Conservation (phyloP, 176 grass and related monocot genomes). For the Dactylis glomerata region DNA sequence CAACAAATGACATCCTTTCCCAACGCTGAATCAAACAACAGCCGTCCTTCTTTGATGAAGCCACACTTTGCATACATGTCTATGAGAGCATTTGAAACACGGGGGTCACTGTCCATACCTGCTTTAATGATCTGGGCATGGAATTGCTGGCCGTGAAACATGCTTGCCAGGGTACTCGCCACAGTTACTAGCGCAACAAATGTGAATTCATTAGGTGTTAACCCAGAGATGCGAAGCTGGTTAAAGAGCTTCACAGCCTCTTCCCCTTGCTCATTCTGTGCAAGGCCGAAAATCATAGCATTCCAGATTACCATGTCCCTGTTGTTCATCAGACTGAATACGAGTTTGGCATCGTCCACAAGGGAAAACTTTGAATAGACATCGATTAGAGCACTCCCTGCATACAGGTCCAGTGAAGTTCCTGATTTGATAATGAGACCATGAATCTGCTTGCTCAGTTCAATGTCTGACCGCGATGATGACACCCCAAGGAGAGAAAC, state of each 20-base stretch:
- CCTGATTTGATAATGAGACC: constrained; percentile 60
- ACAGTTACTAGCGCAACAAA: constrained; percentile 74
- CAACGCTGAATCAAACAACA: constrained; percentile 57
- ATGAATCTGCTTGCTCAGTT: constrained; percentile 74
- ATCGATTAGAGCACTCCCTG: constrained; percentile 68
- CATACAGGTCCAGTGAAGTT: constrained; percentile 48
- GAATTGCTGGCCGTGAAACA: constrained; percentile 66
- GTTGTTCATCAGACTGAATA: constrained; percentile 53
- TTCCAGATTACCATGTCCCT: constrained; percentile 71
- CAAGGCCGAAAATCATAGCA: constrained; percentile 74
- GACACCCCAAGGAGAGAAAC: constrained; percentile 67
- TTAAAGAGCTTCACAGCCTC: constrained; percentile 69
- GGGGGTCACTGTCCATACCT: constrained; percentile 49
- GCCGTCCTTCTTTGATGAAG: constrained; percentile 59
- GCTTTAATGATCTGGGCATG: constrained; percentile 64
- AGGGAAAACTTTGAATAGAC: constrained; percentile 73
- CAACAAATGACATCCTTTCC: constrained; percentile 65
- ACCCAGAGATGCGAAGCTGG: constrained; percentile 37
- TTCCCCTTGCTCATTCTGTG: constrained; percentile 65
- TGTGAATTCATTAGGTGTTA: constrained; percentile 63
- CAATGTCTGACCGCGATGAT: constrained; percentile 43
- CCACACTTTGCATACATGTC: constrained; percentile 94
- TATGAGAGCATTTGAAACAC: constrained; percentile 75
- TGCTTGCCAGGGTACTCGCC: constrained; percentile 66
- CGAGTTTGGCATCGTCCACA: constrained; percentile 55